Base-by-base conservation (phyloP, 257 asterid genomes). In the Petunia secreta region DNA sequence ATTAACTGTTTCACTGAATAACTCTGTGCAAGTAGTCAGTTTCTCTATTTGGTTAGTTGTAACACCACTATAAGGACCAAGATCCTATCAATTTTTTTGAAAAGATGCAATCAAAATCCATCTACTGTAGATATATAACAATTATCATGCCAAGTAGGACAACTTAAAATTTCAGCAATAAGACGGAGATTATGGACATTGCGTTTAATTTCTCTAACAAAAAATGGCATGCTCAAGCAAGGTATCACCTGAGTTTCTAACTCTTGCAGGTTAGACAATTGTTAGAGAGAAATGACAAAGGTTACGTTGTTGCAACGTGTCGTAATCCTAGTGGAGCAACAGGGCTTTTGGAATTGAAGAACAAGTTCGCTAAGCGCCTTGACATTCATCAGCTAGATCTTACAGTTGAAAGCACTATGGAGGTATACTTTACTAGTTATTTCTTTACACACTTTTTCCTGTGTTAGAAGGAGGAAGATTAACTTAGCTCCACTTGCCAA, bases 261-360 rank as follows among this genome's bases (percentile, higher is more conserved):
- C 40, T 62, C 25, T 1, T 59, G 44, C 79, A 95, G 99, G 99
- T 92, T 66, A 94, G 80, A 65, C 98, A 96, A 52, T 87, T 96
- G 92, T 79, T 96, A 77, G 97, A 92, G 92, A 89, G 85, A 68
- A 89, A 81, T 40, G 85, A 87, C 37, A 80, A 84, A 74, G 96
- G 97, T 64, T 84, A 82, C 7, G 92, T 95, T 43, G 88, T 93
- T 73, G 98, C 97, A 48, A 93, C 99, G 13, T 95, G 99, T 84
- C 97, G 99, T 54, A 88, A 87, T 82, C 98, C 99, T 79, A 85
- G 78, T 53, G 89, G 77, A 48, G 92, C 99, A 63, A 80, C 86
- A 0, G 94, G 87, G 85, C 95, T 93, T 73, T 82, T 84, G 84
- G 93, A 89, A 40, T 85, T 95, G 89, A 94, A 89, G 89, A 85